These are phyloP conservation scores for Sarcocystis neurona DNA, from an alignment of 169 alveolate species.

Conservation along the genomic window DNA sequence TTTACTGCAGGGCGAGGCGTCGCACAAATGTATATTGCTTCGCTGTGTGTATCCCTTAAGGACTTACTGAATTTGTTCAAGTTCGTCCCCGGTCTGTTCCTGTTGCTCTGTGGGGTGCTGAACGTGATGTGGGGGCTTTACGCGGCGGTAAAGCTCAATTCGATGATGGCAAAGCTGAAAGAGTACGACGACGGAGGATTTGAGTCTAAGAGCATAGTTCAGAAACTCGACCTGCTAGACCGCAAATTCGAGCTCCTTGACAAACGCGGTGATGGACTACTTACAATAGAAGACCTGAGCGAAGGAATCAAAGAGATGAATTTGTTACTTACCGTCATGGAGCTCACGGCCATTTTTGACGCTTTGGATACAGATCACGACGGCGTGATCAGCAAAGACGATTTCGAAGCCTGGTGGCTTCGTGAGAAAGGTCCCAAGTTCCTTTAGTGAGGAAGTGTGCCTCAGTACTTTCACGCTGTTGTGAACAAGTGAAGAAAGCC, in stretches of 20 bases:
- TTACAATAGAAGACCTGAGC: conserved; percentile 36
- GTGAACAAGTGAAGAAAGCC: too few species aligned
- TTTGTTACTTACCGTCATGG: conserved; percentile 17
- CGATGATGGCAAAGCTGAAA: neutral
- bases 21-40: conserved; percentile 41
- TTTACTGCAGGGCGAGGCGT: conserved; percentile 43
- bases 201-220: conserved; percentile 23
- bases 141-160: conserved; percentile 54
- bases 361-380: conserved; percentile 31
- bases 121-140: conserved; percentile 50
- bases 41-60: conserved; percentile 28
- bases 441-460: neutral
- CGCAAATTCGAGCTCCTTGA: conserved; percentile 47
- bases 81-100: conserved; percentile 50
- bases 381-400: conserved; percentile 49
- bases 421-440: conserved; percentile 37
- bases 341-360: conserved; percentile 22
- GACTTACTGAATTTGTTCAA: conserved; percentile 32
- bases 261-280: conserved; percentile 48
- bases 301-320: conserved; percentile 53
- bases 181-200: conserved; percentile 32
- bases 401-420: conserved; percentile 61
- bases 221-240: conserved; percentile 53
- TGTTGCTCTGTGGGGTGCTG: conserved; percentile 49
- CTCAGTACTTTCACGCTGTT: neutral